These are phyloP conservation scores for Lotus japonicus DNA, from an alignment of 306 rosid species.

Conservation along the genomic window DNA sequence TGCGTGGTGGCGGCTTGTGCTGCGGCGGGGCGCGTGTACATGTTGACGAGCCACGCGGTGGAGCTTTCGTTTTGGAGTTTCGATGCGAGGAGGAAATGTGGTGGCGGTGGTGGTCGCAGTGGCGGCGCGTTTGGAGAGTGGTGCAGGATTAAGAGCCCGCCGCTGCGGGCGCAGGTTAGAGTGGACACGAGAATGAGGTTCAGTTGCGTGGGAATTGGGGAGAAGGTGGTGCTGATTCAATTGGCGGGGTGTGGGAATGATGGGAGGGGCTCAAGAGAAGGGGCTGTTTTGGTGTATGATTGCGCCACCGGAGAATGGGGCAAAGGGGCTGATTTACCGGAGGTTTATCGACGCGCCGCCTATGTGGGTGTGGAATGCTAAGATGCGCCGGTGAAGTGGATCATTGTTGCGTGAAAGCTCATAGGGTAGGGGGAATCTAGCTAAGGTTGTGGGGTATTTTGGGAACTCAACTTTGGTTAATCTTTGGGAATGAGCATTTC, in stretches of 20 bases:
- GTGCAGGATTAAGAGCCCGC: slow-evolving; percentile 58
- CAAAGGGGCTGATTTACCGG: slow-evolving; percentile 47
- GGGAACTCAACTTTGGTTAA: neutral
- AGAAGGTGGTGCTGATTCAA: slow-evolving; percentile 51
- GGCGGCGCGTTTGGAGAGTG: slow-evolving; percentile 48
- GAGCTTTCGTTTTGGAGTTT: slow-evolving; percentile 75
- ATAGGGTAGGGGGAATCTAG: slow-evolving; percentile 24
- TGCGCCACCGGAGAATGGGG: slow-evolving; percentile 45
- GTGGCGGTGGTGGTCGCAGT: no score
- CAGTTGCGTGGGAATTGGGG: slow-evolving; percentile 52
- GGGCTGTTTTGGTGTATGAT: slow-evolving; percentile 48
- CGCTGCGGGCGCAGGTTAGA: slow-evolving; percentile 48
- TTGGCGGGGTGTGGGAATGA: slow-evolving; percentile 39
- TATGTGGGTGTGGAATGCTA: slow-evolving; percentile 59
- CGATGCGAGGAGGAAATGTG: slow-evolving; percentile 30
- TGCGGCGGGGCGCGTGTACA: slow-evolving; percentile 29
- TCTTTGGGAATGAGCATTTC: neutral
- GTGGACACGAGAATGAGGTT: slow-evolving; percentile 57
- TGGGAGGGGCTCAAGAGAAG: slow-evolving; percentile 38
- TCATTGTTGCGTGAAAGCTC: slow-evolving; percentile 9
- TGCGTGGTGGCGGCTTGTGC: slow-evolving; percentile 74
- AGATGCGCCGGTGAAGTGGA: neutral
- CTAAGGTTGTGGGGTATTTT: slow-evolving; percentile 7
- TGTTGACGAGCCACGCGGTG: slow-evolving; percentile 65
- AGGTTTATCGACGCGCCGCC: slow-evolving; percentile 58